phyloP scores from a whole-genome alignment of 805 yeast species.

The Zygoascus bituminiphila region DNA sequence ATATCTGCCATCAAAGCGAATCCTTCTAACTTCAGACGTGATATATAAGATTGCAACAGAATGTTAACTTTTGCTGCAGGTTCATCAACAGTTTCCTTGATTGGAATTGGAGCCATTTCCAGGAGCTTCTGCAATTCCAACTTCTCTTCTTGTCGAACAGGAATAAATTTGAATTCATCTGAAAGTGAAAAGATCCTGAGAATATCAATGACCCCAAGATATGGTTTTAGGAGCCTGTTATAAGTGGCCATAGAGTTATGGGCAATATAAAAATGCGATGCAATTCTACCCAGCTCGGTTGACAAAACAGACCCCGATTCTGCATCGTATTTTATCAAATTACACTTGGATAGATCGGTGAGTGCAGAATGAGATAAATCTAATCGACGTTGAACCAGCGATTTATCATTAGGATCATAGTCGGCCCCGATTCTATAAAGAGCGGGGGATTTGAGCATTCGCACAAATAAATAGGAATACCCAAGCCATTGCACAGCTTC shows the following conservation, averaged over 20 bases:
- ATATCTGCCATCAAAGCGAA: constrained; percentile 89
- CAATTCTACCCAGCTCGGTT: constrained; percentile 71
- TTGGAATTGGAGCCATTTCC: constrained; percentile 78
- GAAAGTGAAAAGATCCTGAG: constrained; percentile 71
- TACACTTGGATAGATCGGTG: constrained; percentile 43
- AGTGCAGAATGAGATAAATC: constrained; percentile 77
- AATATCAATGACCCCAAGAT: constrained; percentile 62
- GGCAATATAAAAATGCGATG: constrained; percentile 79
- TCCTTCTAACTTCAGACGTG: constrained; percentile 68
- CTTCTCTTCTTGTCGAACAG: constrained; percentile 81
- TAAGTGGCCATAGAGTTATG: constrained; percentile 65
- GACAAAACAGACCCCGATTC: constrained; percentile 41
- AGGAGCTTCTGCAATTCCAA: constrained; percentile 59
- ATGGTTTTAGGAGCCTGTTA: constrained; percentile 52
- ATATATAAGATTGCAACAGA: constrained; percentile 79
- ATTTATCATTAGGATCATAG: constrained; percentile 36
- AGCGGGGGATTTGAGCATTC: constrained; percentile 68
- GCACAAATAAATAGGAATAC: constrained; percentile 65
- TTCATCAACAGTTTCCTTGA: constrained; percentile 62
- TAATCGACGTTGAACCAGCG: constrained; percentile 44
- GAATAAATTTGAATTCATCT: constrained; percentile 75
- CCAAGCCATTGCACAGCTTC: constrained; percentile 80
- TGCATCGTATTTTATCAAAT: constrained; percentile 53
- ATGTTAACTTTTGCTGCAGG: constrained; percentile 72
- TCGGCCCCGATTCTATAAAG: constrained; percentile 69